A percentile compares a stretch with the other conserved stretches of the same genome.
Evolutionary conservation across 108 stramenopile species (phyloP).

Genomic region (Pelagomonas calceolata): DNA sequence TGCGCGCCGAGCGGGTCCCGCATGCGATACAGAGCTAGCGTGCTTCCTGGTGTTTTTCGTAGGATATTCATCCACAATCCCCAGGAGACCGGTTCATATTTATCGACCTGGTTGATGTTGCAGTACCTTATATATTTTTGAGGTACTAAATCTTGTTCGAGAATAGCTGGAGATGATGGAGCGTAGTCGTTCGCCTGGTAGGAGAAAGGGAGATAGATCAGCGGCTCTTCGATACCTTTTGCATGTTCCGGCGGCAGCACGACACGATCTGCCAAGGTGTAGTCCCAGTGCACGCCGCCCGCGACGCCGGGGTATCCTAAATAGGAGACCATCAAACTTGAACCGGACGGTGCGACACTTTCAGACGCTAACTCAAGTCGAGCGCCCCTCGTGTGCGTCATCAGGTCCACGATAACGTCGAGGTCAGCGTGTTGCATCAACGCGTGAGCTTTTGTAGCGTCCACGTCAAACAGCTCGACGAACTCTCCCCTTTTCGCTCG

Average conservation of each 20-base stretch:
- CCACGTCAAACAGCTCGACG: slow-evolving; percentile 14
- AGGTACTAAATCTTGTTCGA: neutral
- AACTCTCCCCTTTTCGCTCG: slow-evolving; percentile 19
- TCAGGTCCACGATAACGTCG: slow-evolving; percentile 38
- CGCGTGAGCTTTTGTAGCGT: slow-evolving; percentile 5
- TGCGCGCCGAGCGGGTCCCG: neutral
- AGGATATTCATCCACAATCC: slow-evolving; percentile 33
- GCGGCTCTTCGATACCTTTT: neutral
- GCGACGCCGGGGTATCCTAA: slow-evolving; percentile 40
- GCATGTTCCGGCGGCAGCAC: slow-evolving; percentile 12
- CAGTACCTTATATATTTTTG: slow-evolving; percentile 7
- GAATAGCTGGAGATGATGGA: neutral
- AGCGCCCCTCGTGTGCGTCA: slow-evolving; percentile 35
- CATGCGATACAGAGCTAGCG: slow-evolving; percentile 21
- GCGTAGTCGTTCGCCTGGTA: slow-evolving; percentile 30
- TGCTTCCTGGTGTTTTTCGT: slow-evolving; percentile 16
- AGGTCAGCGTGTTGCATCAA: slow-evolving; percentile 5
- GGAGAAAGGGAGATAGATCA: neutral
- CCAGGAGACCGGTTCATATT: slow-evolving; percentile 37
- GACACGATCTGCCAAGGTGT: slow-evolving; percentile 12
- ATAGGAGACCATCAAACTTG: slow-evolving; percentile 26
- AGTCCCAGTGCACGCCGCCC: slow-evolving; percentile 21
- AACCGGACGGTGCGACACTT: slow-evolving; percentile 12
- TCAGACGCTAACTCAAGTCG: slow-evolving; percentile 26
- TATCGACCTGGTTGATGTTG: slow-evolving; percentile 39